phyloP scores from a whole-genome alignment of 768 basidiomycete genomes.

The Mycena venus region DNA sequence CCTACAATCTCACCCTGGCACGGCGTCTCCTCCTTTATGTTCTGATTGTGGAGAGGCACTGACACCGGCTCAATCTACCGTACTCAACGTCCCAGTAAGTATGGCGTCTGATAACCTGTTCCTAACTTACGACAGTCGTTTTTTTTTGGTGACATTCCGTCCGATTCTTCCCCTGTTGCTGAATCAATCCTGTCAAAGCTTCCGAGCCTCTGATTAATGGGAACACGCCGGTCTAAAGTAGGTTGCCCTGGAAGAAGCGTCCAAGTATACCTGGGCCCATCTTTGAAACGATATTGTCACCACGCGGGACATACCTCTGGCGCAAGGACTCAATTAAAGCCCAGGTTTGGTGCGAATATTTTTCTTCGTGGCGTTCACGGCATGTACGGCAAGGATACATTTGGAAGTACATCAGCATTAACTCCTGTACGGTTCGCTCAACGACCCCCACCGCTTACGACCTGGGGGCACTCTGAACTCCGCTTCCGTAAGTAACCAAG shows the following conservation, averaged over 20 bases:
- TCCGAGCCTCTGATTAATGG: conserved; percentile 10
- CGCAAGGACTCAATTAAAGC: neutral
- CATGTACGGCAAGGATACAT: neutral
- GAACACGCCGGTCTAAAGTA: neutral
- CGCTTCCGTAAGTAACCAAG: conserved; percentile 22
- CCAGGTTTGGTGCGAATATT: neutral
- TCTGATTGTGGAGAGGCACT: neutral
- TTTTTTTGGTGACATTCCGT: conserved; percentile 7
- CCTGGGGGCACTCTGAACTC: neutral
- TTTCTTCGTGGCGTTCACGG: neutral
- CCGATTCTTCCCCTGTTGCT: neutral
- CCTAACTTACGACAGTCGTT: conserved; percentile 22
- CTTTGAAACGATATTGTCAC: neutral
- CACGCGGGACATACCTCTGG: neutral
- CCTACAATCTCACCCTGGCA: neutral
- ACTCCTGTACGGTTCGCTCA: conserved; percentile 12
- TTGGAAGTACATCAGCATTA: neutral
- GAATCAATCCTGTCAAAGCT: conserved; percentile 21
- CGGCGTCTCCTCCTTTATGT: conserved; percentile 16
- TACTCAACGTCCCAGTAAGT: neutral
- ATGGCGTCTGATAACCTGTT: conserved; percentile 27
- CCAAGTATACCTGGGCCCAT: neutral
- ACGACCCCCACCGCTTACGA: neutral
- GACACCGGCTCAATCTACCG: conserved; percentile 2
- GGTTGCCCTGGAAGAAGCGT: neutral